phyloP scores from a whole-genome alignment of 108 stramenopile species.

The Cyclotella kingstonii region DNA sequence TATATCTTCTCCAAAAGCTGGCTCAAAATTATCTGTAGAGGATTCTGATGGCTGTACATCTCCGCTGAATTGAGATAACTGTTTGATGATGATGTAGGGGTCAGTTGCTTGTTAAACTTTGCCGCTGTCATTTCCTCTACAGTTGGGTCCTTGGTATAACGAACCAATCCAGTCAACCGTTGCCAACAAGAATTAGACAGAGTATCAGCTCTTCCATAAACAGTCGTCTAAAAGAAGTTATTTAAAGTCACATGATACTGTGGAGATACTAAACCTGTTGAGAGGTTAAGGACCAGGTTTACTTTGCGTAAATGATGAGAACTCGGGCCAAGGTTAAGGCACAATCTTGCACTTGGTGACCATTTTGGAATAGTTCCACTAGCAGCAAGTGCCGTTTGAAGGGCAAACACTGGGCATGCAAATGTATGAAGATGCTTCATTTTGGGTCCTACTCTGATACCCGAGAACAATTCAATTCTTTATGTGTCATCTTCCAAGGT shows the following conservation, averaged over 20 bases:
- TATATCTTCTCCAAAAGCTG: no score
- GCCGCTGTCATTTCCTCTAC: no score
- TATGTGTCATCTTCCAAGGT: background rate
- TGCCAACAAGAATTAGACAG: background rate
- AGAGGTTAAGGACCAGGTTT: slow-evolving; percentile 22
- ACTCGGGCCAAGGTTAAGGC: no score
- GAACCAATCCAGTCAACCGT: background rate
- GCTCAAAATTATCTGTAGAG: no score
- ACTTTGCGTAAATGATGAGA: slow-evolving; percentile 11
- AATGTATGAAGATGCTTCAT: background rate
- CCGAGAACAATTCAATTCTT: background rate
- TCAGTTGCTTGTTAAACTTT: no score
- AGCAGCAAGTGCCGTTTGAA: background rate
- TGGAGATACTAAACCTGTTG: slow-evolving; percentile 35
- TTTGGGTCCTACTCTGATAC: background rate
- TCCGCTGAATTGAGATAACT: no score
- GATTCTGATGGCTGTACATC: no score
- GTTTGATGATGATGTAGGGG: no score
- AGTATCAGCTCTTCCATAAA: background rate
- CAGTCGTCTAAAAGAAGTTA: slow-evolving; percentile 17
- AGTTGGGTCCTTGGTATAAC: no score
- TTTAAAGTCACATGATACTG: slow-evolving; percentile 43
- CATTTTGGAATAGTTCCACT: background rate
- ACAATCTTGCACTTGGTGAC: background rate
- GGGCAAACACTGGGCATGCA: background rate